A percentile compares a stretch with the other conserved stretches of the same genome.
These are phyloP conservation scores for Goffeauzyma gilvescens DNA, from an alignment of 768 basidiomycete genomes.

Conservation along the genomic window DNA sequence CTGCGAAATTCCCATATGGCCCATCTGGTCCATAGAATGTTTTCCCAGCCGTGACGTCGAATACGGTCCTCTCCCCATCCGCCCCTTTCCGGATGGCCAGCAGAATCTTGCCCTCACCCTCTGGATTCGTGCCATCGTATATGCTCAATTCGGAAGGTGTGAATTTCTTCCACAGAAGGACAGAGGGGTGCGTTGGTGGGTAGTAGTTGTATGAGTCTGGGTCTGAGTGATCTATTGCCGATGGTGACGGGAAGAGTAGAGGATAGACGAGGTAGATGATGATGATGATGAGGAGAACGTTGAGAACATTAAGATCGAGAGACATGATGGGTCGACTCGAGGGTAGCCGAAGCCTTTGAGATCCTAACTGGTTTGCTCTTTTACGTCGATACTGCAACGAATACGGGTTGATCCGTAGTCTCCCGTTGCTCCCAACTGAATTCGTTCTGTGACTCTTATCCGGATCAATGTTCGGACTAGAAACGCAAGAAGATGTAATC, in stretches of 20 bases:
- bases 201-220: conserved; percentile 71
- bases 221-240: conserved; percentile 13
- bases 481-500: no score
- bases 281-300: conserved; percentile 20
- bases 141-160: conserved; percentile 56
- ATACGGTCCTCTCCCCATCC: conserved; percentile 42
- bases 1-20: conserved; percentile 95
- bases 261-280: conserved; percentile 21
- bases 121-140: conserved; percentile 35
- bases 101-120: conserved; percentile 48
- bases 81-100: conserved; percentile 58
- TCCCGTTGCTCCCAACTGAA: no score
- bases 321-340: no score
- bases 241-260: conserved; percentile 54
- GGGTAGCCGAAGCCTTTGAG: no score
- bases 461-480: no score
- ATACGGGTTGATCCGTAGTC: no score
- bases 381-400: no score
- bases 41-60: conserved; percentile 74
- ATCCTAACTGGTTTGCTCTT: no score
- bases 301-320: no score
- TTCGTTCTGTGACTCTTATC: no score
- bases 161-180: conserved; percentile 55
- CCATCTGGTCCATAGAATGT: conserved; percentile 94
- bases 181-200: conserved; percentile 61